Percentiles rank a stretch among this genome's conserved stretches.
These are phyloP conservation scores for Brassica hybrid DNA, from an alignment of 441 rosid genomes.

Conservation along the genomic window DNA sequence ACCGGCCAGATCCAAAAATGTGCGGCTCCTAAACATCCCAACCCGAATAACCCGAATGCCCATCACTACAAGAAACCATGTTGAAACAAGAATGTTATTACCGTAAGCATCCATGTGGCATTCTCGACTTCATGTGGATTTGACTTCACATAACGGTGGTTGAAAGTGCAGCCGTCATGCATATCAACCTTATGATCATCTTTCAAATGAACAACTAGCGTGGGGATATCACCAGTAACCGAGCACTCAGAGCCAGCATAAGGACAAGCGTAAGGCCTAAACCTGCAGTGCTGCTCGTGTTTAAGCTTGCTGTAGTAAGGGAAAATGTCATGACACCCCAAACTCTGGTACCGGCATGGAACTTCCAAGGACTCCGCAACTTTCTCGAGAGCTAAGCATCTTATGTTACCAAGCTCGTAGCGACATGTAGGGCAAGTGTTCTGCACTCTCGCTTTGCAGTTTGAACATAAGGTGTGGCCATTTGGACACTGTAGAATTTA, in stretches of 20 bases:
- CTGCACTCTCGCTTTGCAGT: slow-evolving; percentile 75
- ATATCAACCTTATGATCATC: slow-evolving; percentile 89
- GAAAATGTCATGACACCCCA: slow-evolving; percentile 79
- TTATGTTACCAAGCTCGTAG: slow-evolving; percentile 82
- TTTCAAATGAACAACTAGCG: slow-evolving; percentile 71
- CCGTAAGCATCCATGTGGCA: slow-evolving; percentile 96
- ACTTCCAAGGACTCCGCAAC: slow-evolving; percentile 84
- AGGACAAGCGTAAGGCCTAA: slow-evolving; percentile 81
- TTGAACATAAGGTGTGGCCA: slow-evolving; percentile 87
- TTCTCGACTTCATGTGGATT: slow-evolving; percentile 87
- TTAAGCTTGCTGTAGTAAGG: slow-evolving; percentile 83
- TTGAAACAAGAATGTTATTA: slow-evolving; percentile 43
- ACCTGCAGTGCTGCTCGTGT: slow-evolving; percentile 80
- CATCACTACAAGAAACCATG: not conserved
- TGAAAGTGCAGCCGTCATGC: slow-evolving; percentile 88
- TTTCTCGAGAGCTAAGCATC: slow-evolving; percentile 90
- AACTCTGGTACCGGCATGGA: slow-evolving; percentile 75
- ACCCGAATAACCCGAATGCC: no score
- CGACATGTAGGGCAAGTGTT: slow-evolving; percentile 89
- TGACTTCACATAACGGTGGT: slow-evolving; percentile 84
- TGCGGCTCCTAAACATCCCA: no score
- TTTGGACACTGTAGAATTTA: slow-evolving; percentile 69
- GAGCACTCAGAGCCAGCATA: slow-evolving; percentile 90
- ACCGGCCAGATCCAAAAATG: no score
- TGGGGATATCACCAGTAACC: slow-evolving; percentile 75